phyloP scores from a whole-genome alignment of 1,284 basidiomycete species.

The Neolentinus lepideus region DNA sequence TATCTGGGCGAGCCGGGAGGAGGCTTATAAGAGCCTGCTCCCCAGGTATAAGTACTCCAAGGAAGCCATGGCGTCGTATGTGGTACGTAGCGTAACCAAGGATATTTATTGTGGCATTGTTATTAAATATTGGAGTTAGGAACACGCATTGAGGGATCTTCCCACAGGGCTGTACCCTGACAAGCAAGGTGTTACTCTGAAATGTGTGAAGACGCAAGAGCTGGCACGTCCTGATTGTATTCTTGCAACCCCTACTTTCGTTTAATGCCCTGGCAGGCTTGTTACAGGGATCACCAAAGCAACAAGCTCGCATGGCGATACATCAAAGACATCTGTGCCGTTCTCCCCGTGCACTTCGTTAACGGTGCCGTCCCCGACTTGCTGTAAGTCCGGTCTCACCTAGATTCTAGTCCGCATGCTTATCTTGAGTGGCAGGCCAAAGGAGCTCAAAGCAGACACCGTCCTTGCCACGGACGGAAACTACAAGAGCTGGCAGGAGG shows the following conservation, averaged over 20 bases:
- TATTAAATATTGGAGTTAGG: conserved; percentile 25
- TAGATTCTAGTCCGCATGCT: neutral
- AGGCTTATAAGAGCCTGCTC: conserved; percentile 27
- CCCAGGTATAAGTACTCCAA: conserved; percentile 39
- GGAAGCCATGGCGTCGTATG: conserved; percentile 34
- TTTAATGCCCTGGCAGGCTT: neutral
- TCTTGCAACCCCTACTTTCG: neutral
- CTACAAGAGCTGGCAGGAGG: neutral
- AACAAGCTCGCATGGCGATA: neutral
- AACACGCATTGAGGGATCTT: conserved; percentile 35
- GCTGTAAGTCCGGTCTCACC: neutral
- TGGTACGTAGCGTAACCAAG: conserved; percentile 23
- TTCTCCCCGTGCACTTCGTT: neutral
- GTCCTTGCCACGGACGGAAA: neutral
- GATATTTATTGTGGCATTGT: neutral
- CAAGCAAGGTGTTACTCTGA: conserved; percentile 42
- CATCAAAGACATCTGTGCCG: neutral
- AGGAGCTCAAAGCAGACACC: neutral
- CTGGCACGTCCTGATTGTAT: neutral
- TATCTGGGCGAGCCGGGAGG: conserved; percentile 41
- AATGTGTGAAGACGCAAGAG: conserved; percentile 39
- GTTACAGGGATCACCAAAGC: neutral
- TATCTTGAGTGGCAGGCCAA: neutral
- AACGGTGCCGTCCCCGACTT: neutral
- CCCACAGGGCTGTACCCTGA: conserved; percentile 40